Evolutionary conservation across 768 basidiomycete species (phyloP), one percentile per base, ranked within the genome.

Genomic region (Hydnomerulius pinastri): DNA sequence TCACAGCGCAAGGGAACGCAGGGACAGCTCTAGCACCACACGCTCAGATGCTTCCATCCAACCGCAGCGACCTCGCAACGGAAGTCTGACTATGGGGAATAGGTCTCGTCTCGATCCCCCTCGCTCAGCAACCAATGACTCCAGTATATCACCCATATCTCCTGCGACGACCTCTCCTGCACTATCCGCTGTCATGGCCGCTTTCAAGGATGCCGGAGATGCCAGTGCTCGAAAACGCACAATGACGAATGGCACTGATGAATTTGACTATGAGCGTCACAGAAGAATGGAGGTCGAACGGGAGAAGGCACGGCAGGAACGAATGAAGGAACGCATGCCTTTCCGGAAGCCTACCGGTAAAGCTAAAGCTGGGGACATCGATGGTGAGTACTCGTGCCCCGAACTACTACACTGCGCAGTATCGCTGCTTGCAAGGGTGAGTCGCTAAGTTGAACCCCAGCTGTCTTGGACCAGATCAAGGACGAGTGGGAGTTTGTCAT

Each of bases 401-500:
- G 33, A 21, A 17, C 24, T 27, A 20, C n/a, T 11, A 38, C 53
- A 32, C 24, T n/a, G 15, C 40, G 7, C 24, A 8, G 11, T 29
- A 18, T 21, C 13, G 2, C 15, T 5, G 20, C 30, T 25, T n/a
- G 32, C 27, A 17, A 18, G 17, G 24, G 21, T 12, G 30, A 32
- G 48, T 55, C 12, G 51, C 49, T 49, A 45, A 44, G 29, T 36
- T 11, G 8, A 4, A 17, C 42, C 13, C 1, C 56, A 95, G 92
- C 89, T 54, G 79, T 96, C 12, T 71, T 97, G 54, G 85, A 91
- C 56, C 84, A 91, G 67, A 90, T 97, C 56, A 85, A 81, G 63
- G 86, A 90, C 57, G 92, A 88, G 48, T 97, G 93, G 93, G 89
- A 90, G 59, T 87, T 92, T 61, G 85, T 93, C 27, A 82, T 86